Base-by-base conservation (phyloP, 345 rosid species). In the Pelargonium nanum region DNA sequence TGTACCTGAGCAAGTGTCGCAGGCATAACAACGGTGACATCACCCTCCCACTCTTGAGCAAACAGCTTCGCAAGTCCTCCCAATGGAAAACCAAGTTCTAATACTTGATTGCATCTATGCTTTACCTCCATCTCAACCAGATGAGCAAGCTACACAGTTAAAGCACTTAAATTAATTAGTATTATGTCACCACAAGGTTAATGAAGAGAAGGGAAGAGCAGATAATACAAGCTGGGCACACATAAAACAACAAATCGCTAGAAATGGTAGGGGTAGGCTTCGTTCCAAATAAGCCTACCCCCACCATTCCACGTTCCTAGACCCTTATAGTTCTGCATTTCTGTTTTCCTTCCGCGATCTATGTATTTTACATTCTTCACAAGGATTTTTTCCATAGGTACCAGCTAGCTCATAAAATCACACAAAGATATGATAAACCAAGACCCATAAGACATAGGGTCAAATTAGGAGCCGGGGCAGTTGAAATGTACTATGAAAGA, bases 11-110 rank as follows among this genome's bases (percentile, higher is more conserved):
- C 80, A 55, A 85, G 80, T 16, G 99, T 89, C 65, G 99, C 96
- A 32, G 99, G 96, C 94, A 89, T 87, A 57, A 93, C 97, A 65
- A 93, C 94, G 53, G 97, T 93, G 63, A 93, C 90, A 70, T 93
- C 99, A 5, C 99, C 99, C 71, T 93, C 99, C 99, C 99, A 89
- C 45, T 93, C 99, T 70, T 93, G 99, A 70, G 97, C 91, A 76
- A 87, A 89, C 53, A 93, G 83, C 81, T 75, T 86, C 25, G 99
- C 96, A 13, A 93, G 63, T 74, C 99, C 97, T 58, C 99, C 97
- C 0, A 93, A 68, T 0, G 91, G 99, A 75, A 93, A 93, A 45
- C 99, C 99, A 4, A 93, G 94, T 76, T 85, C 96, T 70, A 89
- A 40, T 17, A 85, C 75, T 61, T 93, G 99, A 70, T 78, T 83